Base-by-base conservation (phyloP, 208 protist genomes). In the Tritrichomonas musculus region DNA sequence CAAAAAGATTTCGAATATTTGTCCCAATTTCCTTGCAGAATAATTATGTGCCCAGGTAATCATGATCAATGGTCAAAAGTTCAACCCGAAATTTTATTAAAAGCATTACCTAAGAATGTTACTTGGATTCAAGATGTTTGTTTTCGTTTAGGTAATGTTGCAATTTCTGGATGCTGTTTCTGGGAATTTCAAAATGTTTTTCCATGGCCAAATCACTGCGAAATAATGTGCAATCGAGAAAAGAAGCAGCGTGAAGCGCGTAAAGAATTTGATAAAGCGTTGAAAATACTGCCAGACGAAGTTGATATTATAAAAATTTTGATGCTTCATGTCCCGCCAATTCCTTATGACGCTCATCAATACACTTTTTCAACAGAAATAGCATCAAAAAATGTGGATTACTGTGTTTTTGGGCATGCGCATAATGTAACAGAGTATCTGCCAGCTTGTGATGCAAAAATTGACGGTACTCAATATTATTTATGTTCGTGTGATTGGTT, bases 41-140 rank as follows among this genome's bases (percentile, higher is more conserved):
- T 88, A 25, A 39, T 88, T 11, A 88, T 88, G 25, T 88, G 47
- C 33, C 47, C 53, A 88, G 77, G 77, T 33, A 88, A 88, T 88
- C 77, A 88, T n/a, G 77, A 88, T 50, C 53, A 47, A 33, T 88
- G 77, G 77, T 88, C 77, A 39, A 88, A 88, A 57, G 13, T 14
- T 39, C 33, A 9, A 20, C 47, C 41, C 25, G 11, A n/a, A n/a
- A 69, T 69, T 69, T n/a, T n/a, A n/a, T 11, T 75, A 5, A 39
- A 53, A 30, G 41, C 44, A 55, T 39, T 88, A 41, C 77, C 77
- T 55, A 3, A 13, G 5, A 88, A 88, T 36, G 77, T 39, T 5
- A 39, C n/a, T 53, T 88, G 77, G 77, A 39, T 47, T 20, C 41
- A 53, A n/a, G 27, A 47, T 33, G 47, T 25, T 39, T 53, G 44